Evolutionary conservation across 2,329 filamentous ascomycete species (phyloP).

Genomic region (Exophiala viscosa): DNA sequence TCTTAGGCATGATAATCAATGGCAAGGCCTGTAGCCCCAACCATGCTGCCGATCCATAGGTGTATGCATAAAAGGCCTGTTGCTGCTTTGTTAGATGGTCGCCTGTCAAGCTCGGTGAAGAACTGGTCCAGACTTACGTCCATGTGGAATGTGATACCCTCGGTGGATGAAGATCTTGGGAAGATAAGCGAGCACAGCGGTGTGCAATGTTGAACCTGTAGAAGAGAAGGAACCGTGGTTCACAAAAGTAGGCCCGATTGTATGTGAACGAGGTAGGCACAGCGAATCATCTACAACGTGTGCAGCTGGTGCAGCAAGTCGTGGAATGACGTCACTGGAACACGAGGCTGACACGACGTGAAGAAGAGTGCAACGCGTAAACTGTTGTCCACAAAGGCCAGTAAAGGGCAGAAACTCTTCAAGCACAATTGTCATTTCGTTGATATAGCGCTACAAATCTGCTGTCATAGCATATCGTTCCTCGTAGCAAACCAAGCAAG

Average conservation of each 20-base stretch:
- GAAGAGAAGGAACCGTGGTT: neutral
- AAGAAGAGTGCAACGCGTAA: no score
- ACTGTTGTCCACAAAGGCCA: neutral
- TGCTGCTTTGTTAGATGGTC: neutral
- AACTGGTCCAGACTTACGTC: slow-evolving; percentile 8
- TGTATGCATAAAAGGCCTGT: slow-evolving; percentile 45
- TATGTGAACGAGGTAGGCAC: no score
- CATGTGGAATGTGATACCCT: slow-evolving; percentile 3
- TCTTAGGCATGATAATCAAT: slow-evolving; percentile 57
- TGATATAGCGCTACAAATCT: no score
- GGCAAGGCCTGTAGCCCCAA: slow-evolving; percentile 47
- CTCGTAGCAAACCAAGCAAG: neutral
- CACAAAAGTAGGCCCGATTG: neutral
- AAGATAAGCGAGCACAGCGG: neutral
- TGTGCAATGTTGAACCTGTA: neutral
- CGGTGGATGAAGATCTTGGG: neutral
- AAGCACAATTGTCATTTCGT: neutral
- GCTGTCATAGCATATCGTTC: neutral
- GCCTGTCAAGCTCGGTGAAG: neutral
- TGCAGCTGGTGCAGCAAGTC: neutral
- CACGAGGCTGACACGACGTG: no score
- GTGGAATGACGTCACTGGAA: neutral
- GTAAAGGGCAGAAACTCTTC: neutral
- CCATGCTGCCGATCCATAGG: slow-evolving; percentile 44
- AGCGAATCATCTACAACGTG: neutral